Evolutionary conservation across 352 stramenopile genomes (phyloP).

Genomic region (Pythium sukuiense): DNA sequence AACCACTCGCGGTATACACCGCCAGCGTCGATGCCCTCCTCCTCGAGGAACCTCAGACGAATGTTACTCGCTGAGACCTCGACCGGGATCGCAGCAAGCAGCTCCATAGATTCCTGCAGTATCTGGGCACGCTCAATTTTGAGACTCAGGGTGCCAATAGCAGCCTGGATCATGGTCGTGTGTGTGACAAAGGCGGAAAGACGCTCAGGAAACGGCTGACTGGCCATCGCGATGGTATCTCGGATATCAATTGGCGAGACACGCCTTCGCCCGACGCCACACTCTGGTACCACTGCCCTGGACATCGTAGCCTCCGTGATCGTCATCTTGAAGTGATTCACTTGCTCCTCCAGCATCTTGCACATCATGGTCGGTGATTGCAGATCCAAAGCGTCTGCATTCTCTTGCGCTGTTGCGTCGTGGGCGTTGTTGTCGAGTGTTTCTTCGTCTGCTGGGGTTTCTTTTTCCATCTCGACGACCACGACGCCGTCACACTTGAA

Average conservation of each 20-base stretch:
- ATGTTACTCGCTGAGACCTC: conserved; percentile 13
- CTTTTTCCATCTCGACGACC: neutral
- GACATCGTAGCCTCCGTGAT: neutral
- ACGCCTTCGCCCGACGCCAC: neutral
- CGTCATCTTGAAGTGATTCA: neutral
- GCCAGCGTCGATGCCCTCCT: conserved; percentile 67
- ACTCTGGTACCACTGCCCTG: neutral
- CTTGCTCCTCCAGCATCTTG: neutral
- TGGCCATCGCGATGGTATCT: neutral
- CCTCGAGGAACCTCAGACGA: conserved; percentile 64
- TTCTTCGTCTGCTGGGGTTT: neutral
- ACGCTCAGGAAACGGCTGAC: conserved; percentile 13
- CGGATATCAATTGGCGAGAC: neutral
- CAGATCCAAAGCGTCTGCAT: neutral
- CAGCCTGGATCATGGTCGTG: neutral
- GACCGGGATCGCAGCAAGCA: neutral
- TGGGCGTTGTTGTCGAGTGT: neutral
- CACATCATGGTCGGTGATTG: neutral
- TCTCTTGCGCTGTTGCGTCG: neutral
- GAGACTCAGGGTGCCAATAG: conserved; percentile 3
- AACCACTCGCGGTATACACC: conserved; percentile 76
- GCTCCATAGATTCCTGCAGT: conserved; percentile 13
- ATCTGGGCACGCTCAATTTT: conserved; percentile 4
- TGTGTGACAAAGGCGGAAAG: conserved; percentile 13
- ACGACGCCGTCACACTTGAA: conserved; percentile 1